phyloP scores from a whole-genome alignment of 768 basidiomycete species.

The Hygrophoropsis aurantiaca region DNA sequence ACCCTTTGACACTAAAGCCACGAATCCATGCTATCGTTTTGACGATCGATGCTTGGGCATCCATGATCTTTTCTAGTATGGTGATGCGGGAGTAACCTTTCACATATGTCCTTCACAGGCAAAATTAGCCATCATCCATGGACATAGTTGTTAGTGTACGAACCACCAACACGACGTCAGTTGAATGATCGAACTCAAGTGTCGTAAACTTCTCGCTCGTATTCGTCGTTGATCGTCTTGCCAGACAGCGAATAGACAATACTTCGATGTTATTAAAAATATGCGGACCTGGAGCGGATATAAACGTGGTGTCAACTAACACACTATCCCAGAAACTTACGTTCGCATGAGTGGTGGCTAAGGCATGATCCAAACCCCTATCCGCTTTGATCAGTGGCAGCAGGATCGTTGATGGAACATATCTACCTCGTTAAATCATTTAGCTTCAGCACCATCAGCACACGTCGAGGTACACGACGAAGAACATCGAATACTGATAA shows the following conservation, averaged over 20 bases:
- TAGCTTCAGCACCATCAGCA: conserved; percentile 80
- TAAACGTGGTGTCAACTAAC: background rate
- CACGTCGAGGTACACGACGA: conserved; percentile 78
- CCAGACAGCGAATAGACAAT: conserved; percentile 82
- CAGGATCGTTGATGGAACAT: background rate
- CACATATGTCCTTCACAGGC: conserved; percentile 54
- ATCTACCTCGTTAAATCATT: conserved; percentile 80
- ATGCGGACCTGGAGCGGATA: conserved; percentile 60
- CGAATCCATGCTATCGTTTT: conserved; percentile 63
- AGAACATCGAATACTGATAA: conserved; percentile 86
- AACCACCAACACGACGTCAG: conserved; percentile 75
- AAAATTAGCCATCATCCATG: background rate
- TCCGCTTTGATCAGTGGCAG: background rate
- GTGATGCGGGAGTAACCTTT: conserved; percentile 49
- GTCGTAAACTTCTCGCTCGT: conserved; percentile 48
- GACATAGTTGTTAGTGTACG: conserved; percentile 20
- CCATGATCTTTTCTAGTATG: conserved; percentile 61
- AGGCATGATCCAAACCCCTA: conserved; percentile 78
- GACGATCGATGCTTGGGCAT: conserved; percentile 54
- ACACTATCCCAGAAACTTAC: conserved; percentile 36
- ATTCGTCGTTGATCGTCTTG: conserved; percentile 60
- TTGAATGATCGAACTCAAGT: conserved; percentile 47
- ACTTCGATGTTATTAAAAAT: conserved; percentile 89
- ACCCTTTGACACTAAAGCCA: conserved; percentile 58
- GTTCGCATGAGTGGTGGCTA: conserved; percentile 85